phyloP scores from a whole-genome alignment of 2,329 filamentous ascomycete species.

The Pyrenophora graminea region DNA sequence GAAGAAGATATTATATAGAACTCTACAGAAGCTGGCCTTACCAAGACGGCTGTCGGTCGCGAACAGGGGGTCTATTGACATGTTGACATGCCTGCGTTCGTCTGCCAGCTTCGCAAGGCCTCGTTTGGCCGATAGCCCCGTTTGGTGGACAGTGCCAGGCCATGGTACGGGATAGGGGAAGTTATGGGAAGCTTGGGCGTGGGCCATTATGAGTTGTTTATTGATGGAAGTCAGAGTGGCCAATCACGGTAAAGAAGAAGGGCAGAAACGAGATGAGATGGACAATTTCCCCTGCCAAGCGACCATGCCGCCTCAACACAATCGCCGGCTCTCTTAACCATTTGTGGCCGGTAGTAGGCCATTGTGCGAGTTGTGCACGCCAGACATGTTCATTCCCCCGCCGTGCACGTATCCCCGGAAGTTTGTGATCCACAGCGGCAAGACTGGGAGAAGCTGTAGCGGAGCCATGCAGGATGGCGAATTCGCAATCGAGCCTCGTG shows the following conservation, averaged over 20 bases:
- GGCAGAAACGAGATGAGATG: constrained; percentile 41
- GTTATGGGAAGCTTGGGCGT: constrained; percentile 28
- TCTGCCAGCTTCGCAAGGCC: constrained; percentile 27
- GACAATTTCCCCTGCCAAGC: constrained; percentile 37
- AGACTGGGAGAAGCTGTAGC: constrained; percentile 9
- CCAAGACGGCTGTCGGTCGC: constrained; percentile 23
- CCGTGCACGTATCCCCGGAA: constrained; percentile 11
- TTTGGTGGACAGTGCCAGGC: constrained; percentile 26
- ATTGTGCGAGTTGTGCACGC: constrained; percentile 22
- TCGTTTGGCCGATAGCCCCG: constrained; percentile 34
- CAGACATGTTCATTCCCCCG: constrained; percentile 14
- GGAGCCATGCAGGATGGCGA: constrained; percentile 4
- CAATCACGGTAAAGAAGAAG: constrained; percentile 28
- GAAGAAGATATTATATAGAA: constrained; percentile 45
- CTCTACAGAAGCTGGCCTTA: constrained; percentile 29
- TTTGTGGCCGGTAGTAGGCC: constrained; percentile 16
- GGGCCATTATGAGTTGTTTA: constrained; percentile 35
- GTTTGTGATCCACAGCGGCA: constrained; percentile 11
- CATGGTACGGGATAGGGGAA: constrained; percentile 42
- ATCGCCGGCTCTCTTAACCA: constrained; percentile 26
- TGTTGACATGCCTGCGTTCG: constrained; percentile 33
- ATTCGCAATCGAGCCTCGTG: not conserved
- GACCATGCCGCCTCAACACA: constrained; percentile 36
- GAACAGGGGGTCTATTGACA: constrained; percentile 30
- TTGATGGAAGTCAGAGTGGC: constrained; percentile 31